Evolutionary conservation across 1,284 basidiomycete species (phyloP), one percentile per base, ranked within the genome.

Genomic region (Malassezia slooffiae): DNA sequence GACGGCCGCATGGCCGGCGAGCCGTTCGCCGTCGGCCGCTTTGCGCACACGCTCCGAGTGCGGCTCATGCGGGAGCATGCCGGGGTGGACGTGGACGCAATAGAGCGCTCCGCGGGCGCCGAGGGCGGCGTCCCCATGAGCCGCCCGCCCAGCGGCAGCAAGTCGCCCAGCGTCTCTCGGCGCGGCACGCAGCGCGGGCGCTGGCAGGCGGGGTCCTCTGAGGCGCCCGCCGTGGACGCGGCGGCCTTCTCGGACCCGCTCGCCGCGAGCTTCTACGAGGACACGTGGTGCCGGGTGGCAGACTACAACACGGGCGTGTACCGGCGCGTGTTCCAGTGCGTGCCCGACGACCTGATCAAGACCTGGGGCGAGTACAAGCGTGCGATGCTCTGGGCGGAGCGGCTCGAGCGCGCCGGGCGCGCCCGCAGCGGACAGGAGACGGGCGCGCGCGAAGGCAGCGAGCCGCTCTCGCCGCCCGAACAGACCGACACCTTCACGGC

Each of bases 51-150:
- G 2, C 76, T 99, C 20, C 82, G 91, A 9, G 76, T 97, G 37
- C 80, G 90, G 7, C 75, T 97, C 37, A 99, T 99, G 91, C 78
- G 85, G 42, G 91, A 99, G 70, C 91, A 99, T 69, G 74, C 91
- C 43, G 91, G 91, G 3, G 76, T 96, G 43, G 89, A 97, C 67
- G 89, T 96, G 19, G 91, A 99, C 66, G 78, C 80, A 7, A 75
- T 95, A 57, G 80, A 82, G 47, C 57, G 37, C 29, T 54, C n/a
- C n/a, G n/a, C n/a, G n/a, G n/a, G n/a, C n/a, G n/a, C n/a, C n/a
- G n/a, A n/a, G n/a, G n/a, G n/a, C n/a, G n/a, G n/a, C n/a, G n/a
- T n/a, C n/a, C n/a, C n/a, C n/a, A n/a, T n/a, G n/a, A n/a, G n/a
- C n/a, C n/a, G n/a, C n/a, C n/a, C n/a, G n/a, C n/a, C n/a, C n/a